Percentiles rank a stretch among this genome's conserved stretches.
Evolutionary conservation across 768 basidiomycete species (phyloP).

Genomic region (Boletus rex-veris): DNA sequence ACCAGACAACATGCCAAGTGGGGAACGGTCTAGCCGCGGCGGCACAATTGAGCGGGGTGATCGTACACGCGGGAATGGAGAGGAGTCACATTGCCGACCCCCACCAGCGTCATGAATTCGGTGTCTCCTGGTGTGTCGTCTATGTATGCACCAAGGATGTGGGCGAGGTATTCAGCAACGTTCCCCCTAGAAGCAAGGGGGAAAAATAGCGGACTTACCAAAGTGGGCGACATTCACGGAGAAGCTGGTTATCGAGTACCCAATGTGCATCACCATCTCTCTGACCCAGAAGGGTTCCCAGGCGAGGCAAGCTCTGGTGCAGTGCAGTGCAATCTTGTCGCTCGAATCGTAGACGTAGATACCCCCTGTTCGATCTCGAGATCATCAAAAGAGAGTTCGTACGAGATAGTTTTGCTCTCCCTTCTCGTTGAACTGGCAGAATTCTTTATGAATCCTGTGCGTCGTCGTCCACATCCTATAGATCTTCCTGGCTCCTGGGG

Average conservation of each 20-base stretch:
- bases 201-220: constrained; percentile 32
- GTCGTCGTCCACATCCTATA: constrained; percentile 32
- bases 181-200: background rate
- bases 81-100: constrained; percentile 17
- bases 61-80: constrained; percentile 8
- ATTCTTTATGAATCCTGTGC: no score
- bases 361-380: constrained; percentile 49
- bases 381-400: constrained; percentile 45
- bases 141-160: constrained; percentile 14
- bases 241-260: constrained; percentile 34
- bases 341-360: constrained; percentile 63
- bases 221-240: constrained; percentile 41
- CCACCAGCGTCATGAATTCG: constrained; percentile 51
- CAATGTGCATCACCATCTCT: constrained; percentile 45
- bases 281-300: constrained; percentile 36
- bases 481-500: constrained; percentile 33
- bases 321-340: constrained; percentile 48
- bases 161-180: background rate
- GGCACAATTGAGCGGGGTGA: constrained; percentile 32
- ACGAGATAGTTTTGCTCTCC: constrained; percentile 36
- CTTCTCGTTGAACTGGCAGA: constrained; percentile 20
- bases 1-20: constrained; percentile 37
- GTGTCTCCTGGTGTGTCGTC: constrained; percentile 44
- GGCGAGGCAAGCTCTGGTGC: constrained; percentile 51
- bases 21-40: constrained; percentile 47